A percentile compares a stretch with the other conserved stretches of the same genome.
Conservation (phyloP, 2,329 filamentous ascomycete species). For the Podosphaera fusca region DNA sequence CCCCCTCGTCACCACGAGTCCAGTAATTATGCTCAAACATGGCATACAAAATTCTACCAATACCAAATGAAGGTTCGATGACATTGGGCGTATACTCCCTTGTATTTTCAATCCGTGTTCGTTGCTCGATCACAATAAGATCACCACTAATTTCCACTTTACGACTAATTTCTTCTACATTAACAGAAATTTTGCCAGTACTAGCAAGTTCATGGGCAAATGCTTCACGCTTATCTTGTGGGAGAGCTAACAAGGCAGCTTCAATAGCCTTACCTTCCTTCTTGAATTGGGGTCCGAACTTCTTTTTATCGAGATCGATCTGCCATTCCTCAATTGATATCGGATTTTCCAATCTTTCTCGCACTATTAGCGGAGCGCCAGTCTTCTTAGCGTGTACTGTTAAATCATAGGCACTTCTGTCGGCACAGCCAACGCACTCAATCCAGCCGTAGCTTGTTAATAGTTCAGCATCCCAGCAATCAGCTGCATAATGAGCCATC, state of each 20-base stretch:
- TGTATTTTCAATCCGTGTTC: slow-evolving; percentile 58
- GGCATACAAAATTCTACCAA: slow-evolving; percentile 80
- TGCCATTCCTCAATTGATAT: slow-evolving; percentile 68
- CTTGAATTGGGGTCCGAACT: slow-evolving; percentile 86
- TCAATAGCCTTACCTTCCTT: slow-evolving; percentile 79
- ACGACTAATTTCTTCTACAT: slow-evolving; percentile 47
- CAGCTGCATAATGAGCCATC: slow-evolving; percentile 82
- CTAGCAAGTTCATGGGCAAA: slow-evolving; percentile 51
- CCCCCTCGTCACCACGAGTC: slow-evolving; percentile 47
- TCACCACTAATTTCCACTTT: slow-evolving; percentile 63
- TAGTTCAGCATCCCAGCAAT: slow-evolving; percentile 96
- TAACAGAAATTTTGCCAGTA: slow-evolving; percentile 52
- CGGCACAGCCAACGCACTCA: slow-evolving; percentile 92
- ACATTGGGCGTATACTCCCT: slow-evolving; percentile 89
- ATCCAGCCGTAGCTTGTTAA: slow-evolving; percentile 89
- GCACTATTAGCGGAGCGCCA: slow-evolving; percentile 62
- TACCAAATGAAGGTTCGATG: slow-evolving; percentile 93
- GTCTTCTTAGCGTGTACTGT: slow-evolving; percentile 86
- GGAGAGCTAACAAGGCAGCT: slow-evolving; percentile 40
- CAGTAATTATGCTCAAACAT: slow-evolving; percentile 92
- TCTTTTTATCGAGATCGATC: slow-evolving; percentile 77
- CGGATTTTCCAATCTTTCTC: slow-evolving; percentile 59
- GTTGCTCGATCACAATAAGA: slow-evolving; percentile 62
- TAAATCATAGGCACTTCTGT: slow-evolving; percentile 85
- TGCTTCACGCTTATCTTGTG: slow-evolving; percentile 62